Conservation (phyloP, 139 green algal genomes). For the Coccomyxa sp. region DNA sequence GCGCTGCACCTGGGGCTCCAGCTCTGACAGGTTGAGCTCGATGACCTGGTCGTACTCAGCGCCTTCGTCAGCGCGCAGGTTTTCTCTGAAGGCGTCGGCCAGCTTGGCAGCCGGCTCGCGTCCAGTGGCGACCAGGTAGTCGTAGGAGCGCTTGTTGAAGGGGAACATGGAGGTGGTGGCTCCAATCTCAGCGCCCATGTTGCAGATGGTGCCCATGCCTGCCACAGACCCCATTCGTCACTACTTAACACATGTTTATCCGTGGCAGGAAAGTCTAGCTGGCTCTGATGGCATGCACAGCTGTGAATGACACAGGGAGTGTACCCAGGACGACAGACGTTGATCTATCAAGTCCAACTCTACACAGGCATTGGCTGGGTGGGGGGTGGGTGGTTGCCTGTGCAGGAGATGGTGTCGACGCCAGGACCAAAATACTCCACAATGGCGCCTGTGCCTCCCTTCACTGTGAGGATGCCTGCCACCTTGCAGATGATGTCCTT, state of each 20-base stretch:
- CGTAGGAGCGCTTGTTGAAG: slow-evolving; percentile 86
- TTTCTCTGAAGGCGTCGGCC: slow-evolving; percentile 50
- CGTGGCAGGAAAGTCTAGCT: not conserved
- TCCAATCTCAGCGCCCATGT: slow-evolving; percentile 97
- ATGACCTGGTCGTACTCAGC: slow-evolving; percentile 90
- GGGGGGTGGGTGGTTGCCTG: slow-evolving; percentile 27
- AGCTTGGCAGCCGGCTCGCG: slow-evolving; percentile 53
- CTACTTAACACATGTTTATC: not conserved
- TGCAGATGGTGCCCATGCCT: slow-evolving; percentile 96
- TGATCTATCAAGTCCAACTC: not conserved
- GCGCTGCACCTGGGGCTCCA: slow-evolving; percentile 65
- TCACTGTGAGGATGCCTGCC: slow-evolving; percentile 92
- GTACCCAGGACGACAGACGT: not conserved
- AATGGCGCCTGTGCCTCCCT: slow-evolving; percentile 92
- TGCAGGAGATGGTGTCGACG: slow-evolving; percentile 88
- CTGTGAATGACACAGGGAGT: not conserved
- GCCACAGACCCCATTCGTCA: not conserved
- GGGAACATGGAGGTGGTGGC: slow-evolving; percentile 95
- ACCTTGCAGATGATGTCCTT: slow-evolving; percentile 97
- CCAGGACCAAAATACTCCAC: slow-evolving; percentile 93
- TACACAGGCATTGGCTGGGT: not conserved
- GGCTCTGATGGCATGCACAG: not conserved
- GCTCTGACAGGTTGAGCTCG: slow-evolving; percentile 87
- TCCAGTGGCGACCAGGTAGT: slow-evolving; percentile 87
- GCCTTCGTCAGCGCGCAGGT: slow-evolving; percentile 74